These are phyloP conservation scores for Kwoniella sp. DNA, from an alignment of 768 basidiomycete species.

Conservation along the genomic window DNA sequence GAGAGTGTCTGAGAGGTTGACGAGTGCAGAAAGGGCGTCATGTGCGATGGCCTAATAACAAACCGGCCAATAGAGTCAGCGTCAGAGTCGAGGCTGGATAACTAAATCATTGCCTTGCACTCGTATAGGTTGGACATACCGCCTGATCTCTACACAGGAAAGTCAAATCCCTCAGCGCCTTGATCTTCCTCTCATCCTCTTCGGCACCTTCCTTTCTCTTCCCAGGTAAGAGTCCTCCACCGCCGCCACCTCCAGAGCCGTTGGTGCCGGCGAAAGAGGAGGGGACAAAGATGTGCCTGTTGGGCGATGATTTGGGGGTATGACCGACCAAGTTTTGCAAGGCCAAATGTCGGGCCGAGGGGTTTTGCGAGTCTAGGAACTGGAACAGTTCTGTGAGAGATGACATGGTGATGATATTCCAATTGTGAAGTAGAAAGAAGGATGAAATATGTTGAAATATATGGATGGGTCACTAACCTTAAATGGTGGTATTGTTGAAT, in stretches of 20 bases:
- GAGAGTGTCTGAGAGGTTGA: constrained; percentile 87
- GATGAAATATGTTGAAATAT: not conserved
- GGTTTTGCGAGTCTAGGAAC: constrained; percentile 83
- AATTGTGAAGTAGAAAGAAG: not conserved
- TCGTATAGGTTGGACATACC: constrained; percentile 59
- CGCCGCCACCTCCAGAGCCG: constrained; percentile 5
- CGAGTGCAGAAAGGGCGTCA: constrained; percentile 88
- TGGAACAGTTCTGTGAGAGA: constrained; percentile 67
- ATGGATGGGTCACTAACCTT: too few species aligned
- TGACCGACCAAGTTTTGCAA: constrained; percentile 79
- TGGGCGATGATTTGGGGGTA: constrained; percentile 69
- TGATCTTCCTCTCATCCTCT: constrained; percentile 62
- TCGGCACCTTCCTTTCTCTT: constrained; percentile 39
- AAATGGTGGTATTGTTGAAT: constrained; percentile 2
- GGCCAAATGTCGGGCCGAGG: constrained; percentile 82
- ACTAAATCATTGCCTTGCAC: too few species aligned
- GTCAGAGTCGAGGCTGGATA: too few species aligned
- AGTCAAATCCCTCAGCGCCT: constrained; percentile 72
- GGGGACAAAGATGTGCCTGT: constrained; percentile 74
- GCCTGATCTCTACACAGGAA: constrained; percentile 84
- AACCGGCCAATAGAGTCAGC: not conserved
- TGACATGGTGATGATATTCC: constrained; percentile 38
- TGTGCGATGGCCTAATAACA: constrained; percentile 75
- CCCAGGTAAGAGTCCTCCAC: constrained; percentile 26
- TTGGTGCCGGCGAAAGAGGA: constrained; percentile 45